Percentiles rank a stretch among this genome's conserved stretches.
These are phyloP conservation scores for Delitschia confertaspora DNA, from an alignment of 495 filamentous ascomycete species.

Conservation along the genomic window DNA sequence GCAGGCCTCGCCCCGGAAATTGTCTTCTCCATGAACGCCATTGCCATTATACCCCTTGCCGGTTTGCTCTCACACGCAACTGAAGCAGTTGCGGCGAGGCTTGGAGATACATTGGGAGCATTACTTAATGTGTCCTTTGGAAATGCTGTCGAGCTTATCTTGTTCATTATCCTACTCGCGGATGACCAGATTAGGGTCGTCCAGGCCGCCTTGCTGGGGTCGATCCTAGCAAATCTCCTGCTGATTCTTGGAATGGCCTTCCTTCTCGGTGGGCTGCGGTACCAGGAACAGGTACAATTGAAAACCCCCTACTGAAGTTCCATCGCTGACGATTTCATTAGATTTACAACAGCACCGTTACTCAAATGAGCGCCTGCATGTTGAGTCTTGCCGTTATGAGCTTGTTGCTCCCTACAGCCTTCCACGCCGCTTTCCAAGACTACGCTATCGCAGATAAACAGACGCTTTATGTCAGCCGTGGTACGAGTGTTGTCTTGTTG, in stretches of 20 bases:
- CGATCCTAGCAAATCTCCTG: constrained; percentile 78
- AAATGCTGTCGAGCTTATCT: constrained; percentile 30
- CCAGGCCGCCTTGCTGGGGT: constrained; percentile 79
- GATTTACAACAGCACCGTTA: constrained; percentile 91
- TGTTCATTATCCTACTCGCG: constrained; percentile 27
- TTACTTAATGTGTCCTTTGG: constrained; percentile 31
- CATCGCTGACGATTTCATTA: constrained; percentile 34
- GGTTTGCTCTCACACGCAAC: constrained; percentile 29
- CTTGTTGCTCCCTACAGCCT: constrained; percentile 76
- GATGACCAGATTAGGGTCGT: constrained; percentile 77
- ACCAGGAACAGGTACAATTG: constrained; percentile 63
- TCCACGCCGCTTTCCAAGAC: constrained; percentile 76
- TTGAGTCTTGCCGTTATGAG: constrained; percentile 84
- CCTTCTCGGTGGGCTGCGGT: constrained; percentile 75
- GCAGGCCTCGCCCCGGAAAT: constrained; percentile 17
- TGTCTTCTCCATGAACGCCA: constrained; percentile 29
- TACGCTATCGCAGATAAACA: constrained; percentile 51
- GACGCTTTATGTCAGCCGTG: constrained; percentile 76
- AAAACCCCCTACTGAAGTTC: background rate
- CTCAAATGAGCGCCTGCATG: constrained; percentile 89
- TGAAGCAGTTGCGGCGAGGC: constrained; percentile 23
- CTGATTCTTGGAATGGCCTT: constrained; percentile 89
- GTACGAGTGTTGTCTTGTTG: constrained; percentile 81
- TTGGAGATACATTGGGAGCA: constrained; percentile 29
- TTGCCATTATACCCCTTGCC: constrained; percentile 30